Percentiles rank a stretch among this genome's conserved stretches.
phyloP scores from a whole-genome alignment of 1,284 basidiomycete species.

The Takashimella koratensis region DNA sequence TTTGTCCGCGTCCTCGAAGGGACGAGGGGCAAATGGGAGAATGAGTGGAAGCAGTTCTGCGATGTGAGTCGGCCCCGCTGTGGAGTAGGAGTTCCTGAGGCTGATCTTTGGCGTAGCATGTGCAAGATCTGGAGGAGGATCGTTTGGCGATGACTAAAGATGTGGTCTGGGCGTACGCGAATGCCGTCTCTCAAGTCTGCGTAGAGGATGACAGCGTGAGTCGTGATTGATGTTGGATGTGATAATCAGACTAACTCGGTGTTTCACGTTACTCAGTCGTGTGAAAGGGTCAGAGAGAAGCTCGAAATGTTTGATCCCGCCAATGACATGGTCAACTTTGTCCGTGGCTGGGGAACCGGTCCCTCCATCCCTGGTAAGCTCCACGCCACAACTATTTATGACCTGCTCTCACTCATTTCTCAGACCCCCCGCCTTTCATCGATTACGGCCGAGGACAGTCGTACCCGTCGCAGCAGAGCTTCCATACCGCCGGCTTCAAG shows the following conservation, averaged over 20 bases:
- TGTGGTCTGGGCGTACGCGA: conserved; percentile 93
- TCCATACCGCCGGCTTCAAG: conserved; percentile 43
- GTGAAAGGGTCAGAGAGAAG: conserved; percentile 76
- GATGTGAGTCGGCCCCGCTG: conserved; percentile 53
- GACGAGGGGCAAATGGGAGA: conserved; percentile 83
- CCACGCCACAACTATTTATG: conserved; percentile 2
- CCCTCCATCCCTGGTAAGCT: conserved; percentile 62
- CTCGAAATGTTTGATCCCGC: conserved; percentile 78
- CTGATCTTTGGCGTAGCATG: conserved; percentile 53
- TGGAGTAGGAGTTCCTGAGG: background rate
- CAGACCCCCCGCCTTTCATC: conserved; percentile 7
- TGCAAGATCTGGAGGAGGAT: conserved; percentile 94
- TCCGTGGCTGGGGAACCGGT: conserved; percentile 78
- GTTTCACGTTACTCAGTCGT: conserved; percentile 58
- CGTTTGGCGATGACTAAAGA: conserved; percentile 91
- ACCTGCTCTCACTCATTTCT: background rate
- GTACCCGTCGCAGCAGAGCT: conserved; percentile 10
- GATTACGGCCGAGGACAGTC: background rate
- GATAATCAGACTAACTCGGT: background rate
- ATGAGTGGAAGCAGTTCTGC: conserved; percentile 89
- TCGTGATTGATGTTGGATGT: conserved; percentile 12
- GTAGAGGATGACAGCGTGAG: conserved; percentile 92
- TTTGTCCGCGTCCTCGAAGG: conserved; percentile 78
- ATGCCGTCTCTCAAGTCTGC: conserved; percentile 90
- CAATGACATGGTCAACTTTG: conserved; percentile 79